Conservation (phyloP, 768 basidiomycete genomes). For the Clitopilus hobsonii region DNA sequence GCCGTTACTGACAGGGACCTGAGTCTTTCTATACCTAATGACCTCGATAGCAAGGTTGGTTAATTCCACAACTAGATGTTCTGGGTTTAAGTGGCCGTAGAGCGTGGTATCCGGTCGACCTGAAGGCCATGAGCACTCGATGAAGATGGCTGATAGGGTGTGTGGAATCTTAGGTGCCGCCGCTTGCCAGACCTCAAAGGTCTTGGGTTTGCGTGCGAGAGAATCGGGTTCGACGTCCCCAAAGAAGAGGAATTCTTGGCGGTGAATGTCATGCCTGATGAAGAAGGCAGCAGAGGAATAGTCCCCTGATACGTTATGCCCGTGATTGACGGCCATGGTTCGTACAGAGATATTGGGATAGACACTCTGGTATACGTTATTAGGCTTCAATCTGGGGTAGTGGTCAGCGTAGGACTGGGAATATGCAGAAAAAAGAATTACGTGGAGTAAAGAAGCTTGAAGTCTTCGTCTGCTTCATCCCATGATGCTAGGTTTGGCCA, state of each 20-base stretch:
- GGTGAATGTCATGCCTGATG: slow-evolving; percentile 58
- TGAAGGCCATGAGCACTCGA: slow-evolving; percentile 89
- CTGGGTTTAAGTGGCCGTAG: slow-evolving; percentile 85
- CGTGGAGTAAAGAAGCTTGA: slow-evolving; percentile 61
- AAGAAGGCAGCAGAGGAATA: slow-evolving; percentile 88
- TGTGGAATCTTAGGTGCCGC: slow-evolving; percentile 76
- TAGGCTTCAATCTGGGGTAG: slow-evolving; percentile 38
- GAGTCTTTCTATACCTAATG: slow-evolving; percentile 32
- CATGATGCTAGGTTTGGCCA: slow-evolving; percentile 87
- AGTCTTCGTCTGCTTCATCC: slow-evolving; percentile 54
- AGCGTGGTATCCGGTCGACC: slow-evolving; percentile 63
- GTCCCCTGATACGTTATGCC: slow-evolving; percentile 44
- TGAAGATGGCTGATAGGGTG: slow-evolving; percentile 74
- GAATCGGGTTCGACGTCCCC: slow-evolving; percentile 92
- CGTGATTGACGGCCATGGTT: slow-evolving; percentile 70
- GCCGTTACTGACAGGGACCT: slow-evolving; percentile 13
- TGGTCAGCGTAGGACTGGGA: slow-evolving; percentile 7
- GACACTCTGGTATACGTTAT: slow-evolving; percentile 49
- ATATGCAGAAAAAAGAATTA: slow-evolving; percentile 29
- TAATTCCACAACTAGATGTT: slow-evolving; percentile 75
- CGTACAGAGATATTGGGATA: slow-evolving; percentile 56
- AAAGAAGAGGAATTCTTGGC: slow-evolving; percentile 83
- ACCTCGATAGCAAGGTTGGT: slow-evolving; percentile 65
- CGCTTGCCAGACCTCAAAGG: slow-evolving; percentile 70
- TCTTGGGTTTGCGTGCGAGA: slow-evolving; percentile 54